A percentile compares a stretch with the other conserved stretches of the same genome.
These are phyloP conservation scores for Melaleuca alternifolia DNA, from an alignment of 345 rosid species.

Conservation along the genomic window DNA sequence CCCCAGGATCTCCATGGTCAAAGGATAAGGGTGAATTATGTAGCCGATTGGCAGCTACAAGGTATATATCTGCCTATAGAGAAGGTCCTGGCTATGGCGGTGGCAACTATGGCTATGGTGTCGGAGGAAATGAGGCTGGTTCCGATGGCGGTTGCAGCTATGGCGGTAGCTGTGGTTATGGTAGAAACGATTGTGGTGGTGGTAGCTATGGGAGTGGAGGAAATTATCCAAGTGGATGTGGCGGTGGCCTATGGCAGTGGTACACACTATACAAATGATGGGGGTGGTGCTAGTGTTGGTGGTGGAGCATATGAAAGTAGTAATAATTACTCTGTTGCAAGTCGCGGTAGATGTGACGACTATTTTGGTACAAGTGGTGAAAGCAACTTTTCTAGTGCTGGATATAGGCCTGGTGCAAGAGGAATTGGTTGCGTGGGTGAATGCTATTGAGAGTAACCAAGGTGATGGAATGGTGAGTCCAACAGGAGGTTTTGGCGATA, in stretches of 20 bases:
- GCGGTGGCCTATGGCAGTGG: constrained; percentile 20
- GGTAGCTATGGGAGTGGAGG: constrained; percentile 9
- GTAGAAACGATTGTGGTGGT: constrained; percentile 9
- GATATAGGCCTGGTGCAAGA: background rate
- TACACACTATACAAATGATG: background rate
- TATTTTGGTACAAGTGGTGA: constrained; percentile 4
- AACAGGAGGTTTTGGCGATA: constrained; percentile 15
- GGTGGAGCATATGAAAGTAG: constrained; percentile 1
- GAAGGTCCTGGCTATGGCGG: background rate
- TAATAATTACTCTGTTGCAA: constrained; percentile 10
- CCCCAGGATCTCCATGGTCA: constrained; percentile 80
- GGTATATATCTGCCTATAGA: no score
- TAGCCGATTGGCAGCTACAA: constrained; percentile 43
- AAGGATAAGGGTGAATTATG: constrained; percentile 66
- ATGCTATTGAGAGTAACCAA: constrained; percentile 13
- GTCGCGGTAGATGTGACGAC: constrained; percentile 5
- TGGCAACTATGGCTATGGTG: constrained; percentile 21
- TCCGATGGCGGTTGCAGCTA: constrained; percentile 14
- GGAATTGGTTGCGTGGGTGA: constrained; percentile 8
- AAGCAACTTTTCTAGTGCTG: constrained; percentile 15
- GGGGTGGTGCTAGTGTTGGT: background rate
- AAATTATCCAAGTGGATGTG: constrained; percentile 9
- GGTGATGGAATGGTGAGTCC: constrained; percentile 10
- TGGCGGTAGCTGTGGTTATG: constrained; percentile 12
- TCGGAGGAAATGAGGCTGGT: no score